Evolutionary conservation across 2,329 filamentous ascomycete genomes (phyloP).

Genomic region (Eutypella sp.): DNA sequence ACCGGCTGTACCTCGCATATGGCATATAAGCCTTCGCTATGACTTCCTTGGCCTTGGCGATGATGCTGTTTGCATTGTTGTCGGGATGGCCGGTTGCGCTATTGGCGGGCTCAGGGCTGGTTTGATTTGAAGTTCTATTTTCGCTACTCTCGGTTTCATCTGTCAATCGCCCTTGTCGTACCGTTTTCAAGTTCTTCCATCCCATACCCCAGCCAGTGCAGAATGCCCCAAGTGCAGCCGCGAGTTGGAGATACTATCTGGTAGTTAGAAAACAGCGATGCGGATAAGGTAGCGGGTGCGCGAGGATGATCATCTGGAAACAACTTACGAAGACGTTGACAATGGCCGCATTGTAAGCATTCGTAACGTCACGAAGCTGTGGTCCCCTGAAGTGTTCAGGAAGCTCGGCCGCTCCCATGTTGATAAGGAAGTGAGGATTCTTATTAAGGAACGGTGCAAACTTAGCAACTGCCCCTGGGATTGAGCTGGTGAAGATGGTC

Average conservation of each 20-base stretch:
- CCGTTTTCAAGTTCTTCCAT: conserved; percentile 18
- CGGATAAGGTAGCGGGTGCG: neutral
- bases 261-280: neutral
- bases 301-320: neutral
- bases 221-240: conserved; percentile 15
- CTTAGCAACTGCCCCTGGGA: conserved; percentile 36
- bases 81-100: too few species aligned
- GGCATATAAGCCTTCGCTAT: too few species aligned
- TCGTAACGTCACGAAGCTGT: conserved; percentile 28
- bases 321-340: conserved; percentile 16
- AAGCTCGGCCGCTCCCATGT: conserved; percentile 38
- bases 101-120: neutral
- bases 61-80: neutral
- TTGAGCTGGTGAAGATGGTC: conserved; percentile 46
- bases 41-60: neutral
- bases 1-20: too few species aligned
- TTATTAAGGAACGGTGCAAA: conserved; percentile 31
- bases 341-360: conserved; percentile 26
- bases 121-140: neutral
- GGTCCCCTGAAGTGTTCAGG: conserved; percentile 28
- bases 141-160: neutral
- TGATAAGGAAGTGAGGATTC: conserved; percentile 30
- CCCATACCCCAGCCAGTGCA: conserved; percentile 18
- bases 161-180: conserved; percentile 12
- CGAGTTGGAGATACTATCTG: conserved; percentile 19